Conservation (phyloP, 495 filamentous ascomycete species). For the Annulohypoxylon moriforme region DNA sequence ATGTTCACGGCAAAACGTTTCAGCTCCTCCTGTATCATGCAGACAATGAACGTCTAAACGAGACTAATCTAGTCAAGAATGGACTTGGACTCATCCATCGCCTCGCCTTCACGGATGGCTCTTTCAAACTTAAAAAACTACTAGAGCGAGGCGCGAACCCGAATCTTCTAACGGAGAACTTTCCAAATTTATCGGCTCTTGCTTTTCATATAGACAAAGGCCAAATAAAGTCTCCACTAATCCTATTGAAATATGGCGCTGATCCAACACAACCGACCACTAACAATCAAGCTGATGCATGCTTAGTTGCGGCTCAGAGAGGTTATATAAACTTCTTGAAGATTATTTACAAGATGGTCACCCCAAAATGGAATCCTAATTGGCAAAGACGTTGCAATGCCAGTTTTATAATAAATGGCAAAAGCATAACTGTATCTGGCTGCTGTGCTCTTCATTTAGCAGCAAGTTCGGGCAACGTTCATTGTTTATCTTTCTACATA, state of each 20-base stretch:
- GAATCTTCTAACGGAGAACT: neutral
- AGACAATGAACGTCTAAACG: conserved; percentile 1
- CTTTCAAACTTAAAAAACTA: neutral
- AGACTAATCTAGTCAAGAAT: neutral
- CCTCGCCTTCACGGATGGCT: neutral
- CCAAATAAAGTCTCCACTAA: neutral
- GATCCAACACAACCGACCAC: neutral
- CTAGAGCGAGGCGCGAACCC: neutral
- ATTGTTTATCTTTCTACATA: conserved; percentile 13
- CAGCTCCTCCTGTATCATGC: neutral
- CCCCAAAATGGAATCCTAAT: neutral
- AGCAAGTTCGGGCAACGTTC: neutral
- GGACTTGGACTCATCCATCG: conserved; percentile 10
- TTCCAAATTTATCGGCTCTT: neutral
- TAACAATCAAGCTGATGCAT: neutral
- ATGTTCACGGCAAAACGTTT: neutral
- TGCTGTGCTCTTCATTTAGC: conserved; percentile 5
- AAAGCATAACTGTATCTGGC: neutral
- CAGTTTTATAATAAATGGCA: neutral
- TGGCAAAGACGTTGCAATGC: neutral
- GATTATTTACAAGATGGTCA: neutral
- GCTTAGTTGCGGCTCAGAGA: neutral
- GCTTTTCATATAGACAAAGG: neutral
- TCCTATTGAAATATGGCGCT: conserved; percentile 3
- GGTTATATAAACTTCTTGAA: neutral